A percentile compares a stretch with the other conserved stretches of the same genome.
Conservation (phyloP, 2,329 filamentous ascomycete genomes). For the Westerdykella ornata region DNA sequence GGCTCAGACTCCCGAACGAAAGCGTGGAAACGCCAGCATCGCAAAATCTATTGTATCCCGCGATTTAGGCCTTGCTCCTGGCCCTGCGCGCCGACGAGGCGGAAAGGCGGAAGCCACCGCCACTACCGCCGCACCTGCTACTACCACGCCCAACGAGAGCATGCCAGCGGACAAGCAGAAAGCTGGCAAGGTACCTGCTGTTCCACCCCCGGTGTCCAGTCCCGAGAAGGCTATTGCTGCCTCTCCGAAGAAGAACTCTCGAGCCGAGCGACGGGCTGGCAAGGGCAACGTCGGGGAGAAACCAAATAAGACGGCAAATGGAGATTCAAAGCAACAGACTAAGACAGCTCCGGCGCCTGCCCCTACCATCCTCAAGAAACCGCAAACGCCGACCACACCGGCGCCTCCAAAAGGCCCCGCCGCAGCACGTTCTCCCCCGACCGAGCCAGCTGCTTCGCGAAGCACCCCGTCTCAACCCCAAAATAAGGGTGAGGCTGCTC, state of each 20-base stretch:
- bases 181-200: constrained; percentile 19
- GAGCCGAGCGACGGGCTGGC: constrained; percentile 35
- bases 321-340: constrained; percentile 21
- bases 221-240: constrained; percentile 24
- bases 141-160: constrained; percentile 20
- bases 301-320: constrained; percentile 19
- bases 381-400: constrained; percentile 14
- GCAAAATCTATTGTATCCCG: constrained; percentile 56
- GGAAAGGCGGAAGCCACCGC: constrained; percentile 28
- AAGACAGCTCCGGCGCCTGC: constrained; percentile 23
- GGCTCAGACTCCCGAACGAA: constrained; percentile 41
- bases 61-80: constrained; percentile 51
- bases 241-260: constrained; percentile 35
- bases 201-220: constrained; percentile 10
- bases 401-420: constrained; percentile 28
- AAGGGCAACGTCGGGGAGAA: constrained; percentile 34
- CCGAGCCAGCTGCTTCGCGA: constrained; percentile 25
- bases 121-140: constrained; percentile 16
- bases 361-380: constrained; percentile 37
- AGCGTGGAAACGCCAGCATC: constrained; percentile 48
- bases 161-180: constrained; percentile 22
- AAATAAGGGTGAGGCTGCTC: constrained; percentile 12
- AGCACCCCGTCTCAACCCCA: constrained; percentile 12
- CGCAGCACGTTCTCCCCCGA: constrained; percentile 22
- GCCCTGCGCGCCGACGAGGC: constrained; percentile 39